These are phyloP conservation scores for Nemania bipapillata DNA, from an alignment of 2,329 filamentous ascomycete species.

Conservation along the genomic window DNA sequence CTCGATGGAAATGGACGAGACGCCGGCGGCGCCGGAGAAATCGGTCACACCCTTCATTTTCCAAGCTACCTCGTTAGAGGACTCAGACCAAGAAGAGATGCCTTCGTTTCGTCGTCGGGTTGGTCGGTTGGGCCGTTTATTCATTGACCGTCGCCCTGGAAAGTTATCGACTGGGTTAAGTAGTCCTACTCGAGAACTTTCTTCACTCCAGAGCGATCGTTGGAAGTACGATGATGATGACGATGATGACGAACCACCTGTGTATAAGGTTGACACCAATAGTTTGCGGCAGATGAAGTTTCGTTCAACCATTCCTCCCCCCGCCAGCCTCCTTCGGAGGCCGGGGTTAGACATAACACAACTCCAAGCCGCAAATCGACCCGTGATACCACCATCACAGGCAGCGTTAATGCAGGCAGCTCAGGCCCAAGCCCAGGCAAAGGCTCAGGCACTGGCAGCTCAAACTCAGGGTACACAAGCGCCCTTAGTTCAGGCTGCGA, in stretches of 20 bases:
- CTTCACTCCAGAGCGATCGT: constrained; percentile 65
- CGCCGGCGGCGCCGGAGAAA: constrained; percentile 50
- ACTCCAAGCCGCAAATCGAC: constrained; percentile 42
- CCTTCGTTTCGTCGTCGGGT: constrained; percentile 84
- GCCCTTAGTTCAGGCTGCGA: constrained; percentile 21
- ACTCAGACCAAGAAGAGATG: constrained; percentile 55
- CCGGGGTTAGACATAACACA: constrained; percentile 50
- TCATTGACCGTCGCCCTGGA: constrained; percentile 85
- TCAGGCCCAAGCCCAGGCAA: constrained; percentile 37
- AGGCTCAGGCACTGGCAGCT: constrained; percentile 36
- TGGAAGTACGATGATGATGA: constrained; percentile 92
- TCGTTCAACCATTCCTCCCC: constrained; percentile 67
- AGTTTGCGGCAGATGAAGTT: constrained; percentile 70
- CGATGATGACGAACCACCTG: constrained; percentile 74
- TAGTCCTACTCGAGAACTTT: constrained; percentile 50
- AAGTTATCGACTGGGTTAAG: constrained; percentile 45
- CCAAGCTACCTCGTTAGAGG: constrained; percentile 56
- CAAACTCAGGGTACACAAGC: constrained; percentile 35
- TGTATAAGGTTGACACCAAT: constrained; percentile 80
- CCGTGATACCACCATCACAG: constrained; percentile 43
- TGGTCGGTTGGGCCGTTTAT: constrained; percentile 83
- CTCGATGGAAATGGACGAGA: constrained; percentile 67
- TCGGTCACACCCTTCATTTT: constrained; percentile 57
- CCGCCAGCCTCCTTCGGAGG: constrained; percentile 56
- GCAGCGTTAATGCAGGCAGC: constrained; percentile 33